These are phyloP conservation scores for Candida peoriensis DNA, from an alignment of 805 yeast genomes.

Conservation along the genomic window DNA sequence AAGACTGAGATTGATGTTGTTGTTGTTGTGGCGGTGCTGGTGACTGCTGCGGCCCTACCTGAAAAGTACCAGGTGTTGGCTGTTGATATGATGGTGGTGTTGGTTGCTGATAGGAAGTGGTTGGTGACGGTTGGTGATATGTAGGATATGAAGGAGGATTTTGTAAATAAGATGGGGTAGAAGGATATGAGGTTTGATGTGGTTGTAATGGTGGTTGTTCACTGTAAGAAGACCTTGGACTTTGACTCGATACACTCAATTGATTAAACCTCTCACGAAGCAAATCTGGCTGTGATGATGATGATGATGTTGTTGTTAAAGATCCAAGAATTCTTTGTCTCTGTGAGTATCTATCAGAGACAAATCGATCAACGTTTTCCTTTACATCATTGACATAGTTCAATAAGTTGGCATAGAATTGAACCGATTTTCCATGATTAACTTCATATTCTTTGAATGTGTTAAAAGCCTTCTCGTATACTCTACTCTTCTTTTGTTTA, in stretches of 20 bases:
- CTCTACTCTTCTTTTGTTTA: constrained; percentile 35
- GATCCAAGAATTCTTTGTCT: constrained; percentile 16
- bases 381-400: constrained; percentile 22
- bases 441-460: constrained; percentile 52
- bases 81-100: constrained; percentile 10
- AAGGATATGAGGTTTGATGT: constrained; percentile 13
- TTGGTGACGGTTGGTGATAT: constrained; percentile 4
- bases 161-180: constrained; percentile 6
- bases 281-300: constrained; percentile 6
- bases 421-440: constrained; percentile 58
- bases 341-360: constrained; percentile 21
- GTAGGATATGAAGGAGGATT: constrained; percentile 13
- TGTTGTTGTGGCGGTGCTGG: constrained; percentile 10
- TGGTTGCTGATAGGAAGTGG: constrained; percentile 6
- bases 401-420: constrained; percentile 51
- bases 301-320: constrained; percentile 6
- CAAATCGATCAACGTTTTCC: constrained; percentile 18
- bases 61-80: too few species aligned
- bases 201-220: constrained; percentile 2
- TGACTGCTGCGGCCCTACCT: too few species aligned
- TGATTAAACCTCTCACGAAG: constrained; percentile 18
- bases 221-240: constrained; percentile 15
- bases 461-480: constrained; percentile 44
- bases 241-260: constrained; percentile 15
- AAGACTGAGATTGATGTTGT: constrained; percentile 7